Base-by-base conservation (phyloP, 441 rosid species). In the Pelargonium myrrhifolium region DNA sequence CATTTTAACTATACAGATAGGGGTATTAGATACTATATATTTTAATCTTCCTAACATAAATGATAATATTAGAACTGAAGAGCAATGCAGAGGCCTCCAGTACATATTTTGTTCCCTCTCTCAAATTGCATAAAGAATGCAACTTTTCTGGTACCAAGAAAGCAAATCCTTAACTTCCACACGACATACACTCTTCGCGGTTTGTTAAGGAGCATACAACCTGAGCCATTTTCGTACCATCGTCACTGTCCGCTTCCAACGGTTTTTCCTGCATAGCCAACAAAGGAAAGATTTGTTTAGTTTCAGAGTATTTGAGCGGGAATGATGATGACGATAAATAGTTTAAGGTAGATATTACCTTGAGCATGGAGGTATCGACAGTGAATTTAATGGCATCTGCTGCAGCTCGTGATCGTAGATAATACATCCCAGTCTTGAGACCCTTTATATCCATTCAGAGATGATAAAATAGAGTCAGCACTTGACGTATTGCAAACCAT, bases 351-450 rank as follows among this genome's bases (percentile, higher is more conserved):
- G 39, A n/a, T n/a, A 4, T 72, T 84, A 88, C 94, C 70, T 84
- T 78, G 0, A 86, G 78, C 75, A 70, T 59, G 21, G 93, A 74
- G 68, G 95, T 88, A 64, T 90, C 96, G 3, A 92, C 97, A 6
- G 93, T 92, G 82, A 92, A 92, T 79, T 92, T 87, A 72, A 92
- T 92, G 51, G 98, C 97, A 82, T 92, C 98, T 14, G 97, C 97
- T 24, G 96, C 96, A 59, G 96, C 98, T 5, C 92, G 90, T 31
- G 97, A 82, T 21, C 96, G 79, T 35, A 92, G 76, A 79, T 90
- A 92, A 69, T 92, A 92, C 98, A 92, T 90, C 45, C 95, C 96
- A 0, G 96, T 92, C 80, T 92, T 92, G 71, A 92, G 69, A 60
- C 98, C 98, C 96, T 92, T 61, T 55, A 74, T 28, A 61, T 22